A percentile compares a stretch with the other conserved stretches of the same genome.
Evolutionary conservation across 306 rosid species (phyloP).

Genomic region (Casuarina cunninghamiana): DNA sequence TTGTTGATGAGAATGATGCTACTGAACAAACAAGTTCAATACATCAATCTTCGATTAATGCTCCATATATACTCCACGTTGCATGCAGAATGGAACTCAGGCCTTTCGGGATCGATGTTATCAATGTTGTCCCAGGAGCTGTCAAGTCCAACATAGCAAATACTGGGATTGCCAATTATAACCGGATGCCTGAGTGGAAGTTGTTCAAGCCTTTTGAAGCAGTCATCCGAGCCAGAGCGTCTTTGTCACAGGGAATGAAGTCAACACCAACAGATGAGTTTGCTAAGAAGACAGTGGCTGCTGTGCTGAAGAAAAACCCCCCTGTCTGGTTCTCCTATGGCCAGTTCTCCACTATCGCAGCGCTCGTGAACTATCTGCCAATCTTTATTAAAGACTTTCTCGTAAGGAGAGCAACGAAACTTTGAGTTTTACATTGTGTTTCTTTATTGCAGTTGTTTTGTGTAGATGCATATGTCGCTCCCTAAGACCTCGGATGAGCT

Average conservation of each 20-base stretch:
- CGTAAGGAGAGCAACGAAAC: slow-evolving; percentile 41
- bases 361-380: slow-evolving; percentile 72
- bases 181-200: slow-evolving; percentile 69
- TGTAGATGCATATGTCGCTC: not conserved
- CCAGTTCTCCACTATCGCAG: slow-evolving; percentile 47
- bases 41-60: not conserved
- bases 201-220: slow-evolving; percentile 69
- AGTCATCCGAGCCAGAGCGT: slow-evolving; percentile 56
- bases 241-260: slow-evolving; percentile 48
- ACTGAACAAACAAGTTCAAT: not conserved
- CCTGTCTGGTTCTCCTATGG: slow-evolving; percentile 86
- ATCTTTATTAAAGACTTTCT: slow-evolving; percentile 56
- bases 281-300: slow-evolving; percentile 63
- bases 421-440: slow-evolving; percentile 3
- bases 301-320: slow-evolving; percentile 62
- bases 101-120: slow-evolving; percentile 80
- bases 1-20: not conserved
- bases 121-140: slow-evolving; percentile 81
- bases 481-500: not conserved
- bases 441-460: not conserved
- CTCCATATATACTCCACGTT: not conserved
- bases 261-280: slow-evolving; percentile 80
- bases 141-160: slow-evolving; percentile 71
- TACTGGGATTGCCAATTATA: slow-evolving; percentile 49
- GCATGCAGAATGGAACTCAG: slow-evolving; percentile 59